These are phyloP conservation scores for Solanum dulcamara DNA, from an alignment of 257 asterid genomes.

Conservation along the genomic window DNA sequence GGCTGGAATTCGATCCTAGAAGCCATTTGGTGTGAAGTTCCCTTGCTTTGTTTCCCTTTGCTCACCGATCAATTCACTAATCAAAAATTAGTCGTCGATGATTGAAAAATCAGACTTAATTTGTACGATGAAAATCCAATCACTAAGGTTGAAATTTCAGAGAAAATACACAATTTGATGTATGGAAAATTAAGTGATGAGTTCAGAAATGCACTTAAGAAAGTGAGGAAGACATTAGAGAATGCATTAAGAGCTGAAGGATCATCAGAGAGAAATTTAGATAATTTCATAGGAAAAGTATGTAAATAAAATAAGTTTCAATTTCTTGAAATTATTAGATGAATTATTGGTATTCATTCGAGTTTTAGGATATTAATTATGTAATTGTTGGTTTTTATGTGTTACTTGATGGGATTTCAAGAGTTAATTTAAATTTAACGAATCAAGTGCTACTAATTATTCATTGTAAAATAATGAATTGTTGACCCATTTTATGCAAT, in stretches of 20 bases:
- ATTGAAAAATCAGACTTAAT: constrained; percentile 38
- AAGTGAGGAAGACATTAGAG: constrained; percentile 13
- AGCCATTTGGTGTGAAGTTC: constrained; percentile 31
- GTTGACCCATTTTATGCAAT: no score
- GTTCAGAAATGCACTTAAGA: constrained; percentile 11
- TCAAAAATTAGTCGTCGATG: constrained; percentile 25
- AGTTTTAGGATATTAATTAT: neutral
- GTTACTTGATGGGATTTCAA: neutral
- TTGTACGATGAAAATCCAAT: constrained; percentile 15
- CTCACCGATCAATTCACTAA: constrained; percentile 43
- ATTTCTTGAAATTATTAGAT: neutral
- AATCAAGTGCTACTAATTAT: no score
- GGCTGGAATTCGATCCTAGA: constrained; percentile 40
- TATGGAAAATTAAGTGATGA: constrained; percentile 4
- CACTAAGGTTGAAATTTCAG: constrained; percentile 8
- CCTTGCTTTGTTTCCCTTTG: constrained; percentile 34
- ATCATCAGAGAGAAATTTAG: constrained; percentile 26
- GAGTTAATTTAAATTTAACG: no score
- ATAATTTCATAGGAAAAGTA: constrained; percentile 3
- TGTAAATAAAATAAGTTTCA: neutral
- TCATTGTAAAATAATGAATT: no score
- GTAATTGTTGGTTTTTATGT: neutral
- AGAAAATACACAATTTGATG: constrained; percentile 22
- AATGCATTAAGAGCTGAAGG: constrained; percentile 17
- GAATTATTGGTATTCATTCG: neutral